These are phyloP conservation scores for Oemleria cerasiformis DNA, from an alignment of 306 rosid species.

Conservation along the genomic window DNA sequence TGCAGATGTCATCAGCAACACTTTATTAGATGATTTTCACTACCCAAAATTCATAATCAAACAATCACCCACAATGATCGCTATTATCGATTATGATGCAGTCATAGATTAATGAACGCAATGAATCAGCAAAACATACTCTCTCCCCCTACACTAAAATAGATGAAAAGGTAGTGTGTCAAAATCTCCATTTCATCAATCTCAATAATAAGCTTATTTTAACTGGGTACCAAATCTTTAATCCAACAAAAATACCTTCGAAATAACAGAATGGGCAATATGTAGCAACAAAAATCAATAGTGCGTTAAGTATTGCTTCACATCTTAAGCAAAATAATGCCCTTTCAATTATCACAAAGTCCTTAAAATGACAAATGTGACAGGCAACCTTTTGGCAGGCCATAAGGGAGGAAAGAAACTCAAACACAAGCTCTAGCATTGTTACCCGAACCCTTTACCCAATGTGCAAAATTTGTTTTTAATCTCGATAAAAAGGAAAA, in stretches of 20 bases:
- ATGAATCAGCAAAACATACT: neutral
- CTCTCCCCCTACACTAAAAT: slow-evolving; percentile 9
- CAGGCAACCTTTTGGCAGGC: slow-evolving; percentile 14
- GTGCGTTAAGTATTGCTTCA: slow-evolving; percentile 15
- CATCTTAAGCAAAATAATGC: slow-evolving; percentile 19
- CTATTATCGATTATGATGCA: neutral
- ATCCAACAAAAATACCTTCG: slow-evolving; percentile 14
- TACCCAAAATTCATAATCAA: neutral
- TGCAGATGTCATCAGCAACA: neutral
- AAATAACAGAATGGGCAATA: slow-evolving; percentile 9
- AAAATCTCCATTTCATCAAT: slow-evolving; percentile 6
- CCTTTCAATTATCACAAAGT: slow-evolving; percentile 16
- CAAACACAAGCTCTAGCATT: slow-evolving; percentile 6
- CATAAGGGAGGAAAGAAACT: slow-evolving; percentile 2
- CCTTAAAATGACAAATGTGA: neutral
- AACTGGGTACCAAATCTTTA: slow-evolving; percentile 11
- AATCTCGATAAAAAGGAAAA: slow-evolving; percentile 18
- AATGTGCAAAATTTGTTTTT: neutral
- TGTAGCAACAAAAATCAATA: slow-evolving; percentile 13
- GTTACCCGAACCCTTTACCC: neutral
- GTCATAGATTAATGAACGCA: neutral
- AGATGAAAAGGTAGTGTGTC: neutral
- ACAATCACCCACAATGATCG: neutral
- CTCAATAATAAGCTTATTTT: slow-evolving; percentile 16
- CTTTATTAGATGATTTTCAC: neutral